Evolutionary conservation across 2,329 filamentous ascomycete genomes (phyloP).

Genomic region (Zasmidium cellare): DNA sequence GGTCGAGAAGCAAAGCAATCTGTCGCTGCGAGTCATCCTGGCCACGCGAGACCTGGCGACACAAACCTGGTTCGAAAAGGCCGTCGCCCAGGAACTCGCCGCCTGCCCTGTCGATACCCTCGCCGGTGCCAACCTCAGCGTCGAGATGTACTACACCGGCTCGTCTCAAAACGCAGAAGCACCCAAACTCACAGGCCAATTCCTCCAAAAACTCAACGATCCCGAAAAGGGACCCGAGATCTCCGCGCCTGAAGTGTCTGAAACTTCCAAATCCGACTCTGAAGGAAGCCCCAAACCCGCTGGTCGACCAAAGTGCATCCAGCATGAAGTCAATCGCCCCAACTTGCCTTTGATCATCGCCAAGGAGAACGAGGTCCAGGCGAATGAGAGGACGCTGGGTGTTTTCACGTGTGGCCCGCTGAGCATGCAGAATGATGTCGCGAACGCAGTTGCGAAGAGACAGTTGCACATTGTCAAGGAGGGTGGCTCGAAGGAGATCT

Average conservation of each 20-base stretch:
- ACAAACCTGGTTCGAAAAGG: conserved; percentile 36
- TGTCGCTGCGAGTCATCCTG: conserved; percentile 22
- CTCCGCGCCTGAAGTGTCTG: conserved; percentile 1
- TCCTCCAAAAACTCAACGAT: conserved; percentile 13
- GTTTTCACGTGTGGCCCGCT: conserved; percentile 48
- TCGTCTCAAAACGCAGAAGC: neutral
- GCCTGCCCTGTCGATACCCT: conserved; percentile 18
- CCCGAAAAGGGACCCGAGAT: conserved; percentile 9
- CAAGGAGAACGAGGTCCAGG: conserved; percentile 18
- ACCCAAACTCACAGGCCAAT: neutral
- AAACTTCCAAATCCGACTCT: neutral
- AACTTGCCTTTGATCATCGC: conserved; percentile 32
- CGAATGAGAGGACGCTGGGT: conserved; percentile 23
- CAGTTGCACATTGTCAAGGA: conserved; percentile 40
- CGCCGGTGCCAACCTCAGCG: neutral
- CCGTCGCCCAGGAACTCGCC: conserved; percentile 32
- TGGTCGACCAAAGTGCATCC: neutral
- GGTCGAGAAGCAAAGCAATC: neutral
- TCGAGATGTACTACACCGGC: conserved; percentile 25
- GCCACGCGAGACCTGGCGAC: conserved; percentile 38
- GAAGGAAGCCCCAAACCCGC: neutral
- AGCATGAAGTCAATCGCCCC: conserved; percentile 33
- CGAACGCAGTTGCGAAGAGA: conserved; percentile 46
- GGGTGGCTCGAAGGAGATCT: conserved; percentile 35
- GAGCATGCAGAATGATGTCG: conserved; percentile 50